phyloP scores from a whole-genome alignment of 106 monocot species.

The Platanthera zijinensis region DNA sequence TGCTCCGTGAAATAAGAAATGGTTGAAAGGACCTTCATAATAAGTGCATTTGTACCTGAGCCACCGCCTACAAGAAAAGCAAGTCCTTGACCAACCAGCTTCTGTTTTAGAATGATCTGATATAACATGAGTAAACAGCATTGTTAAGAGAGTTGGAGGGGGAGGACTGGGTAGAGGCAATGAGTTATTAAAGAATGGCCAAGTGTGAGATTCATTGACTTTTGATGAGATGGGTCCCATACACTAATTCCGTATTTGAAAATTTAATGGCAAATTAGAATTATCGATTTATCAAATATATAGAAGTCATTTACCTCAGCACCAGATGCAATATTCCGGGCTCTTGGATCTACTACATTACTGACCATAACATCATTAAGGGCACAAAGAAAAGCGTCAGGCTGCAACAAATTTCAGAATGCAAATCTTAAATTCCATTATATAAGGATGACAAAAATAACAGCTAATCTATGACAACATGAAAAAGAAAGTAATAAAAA shows the following conservation, averaged over 20 bases:
- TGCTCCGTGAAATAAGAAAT: not conserved
- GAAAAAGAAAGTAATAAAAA: not conserved
- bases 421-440: not conserved
- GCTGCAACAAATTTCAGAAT: conserved; percentile 40
- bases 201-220: not conserved
- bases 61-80: conserved; percentile 88
- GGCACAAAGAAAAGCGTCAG: conserved; percentile 98
- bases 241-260: not conserved
- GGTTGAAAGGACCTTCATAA: not conserved
- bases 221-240: not conserved
- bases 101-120: conserved; percentile 80
- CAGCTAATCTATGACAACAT: not conserved
- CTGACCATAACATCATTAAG: conserved; percentile 74
- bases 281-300: not conserved
- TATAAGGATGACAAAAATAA: not conserved
- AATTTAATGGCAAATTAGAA: not conserved
- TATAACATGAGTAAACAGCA: not conserved
- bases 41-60: conserved; percentile 40
- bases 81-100: conserved; percentile 87
- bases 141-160: not conserved
- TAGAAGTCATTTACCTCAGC: conserved; percentile 45
- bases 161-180: not conserved
- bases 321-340: conserved; percentile 57
- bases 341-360: conserved; percentile 58
- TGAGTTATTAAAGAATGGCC: not conserved